phyloP scores from a whole-genome alignment of 2,329 filamentous ascomycete genomes.

The Fusarium lyarnte region DNA sequence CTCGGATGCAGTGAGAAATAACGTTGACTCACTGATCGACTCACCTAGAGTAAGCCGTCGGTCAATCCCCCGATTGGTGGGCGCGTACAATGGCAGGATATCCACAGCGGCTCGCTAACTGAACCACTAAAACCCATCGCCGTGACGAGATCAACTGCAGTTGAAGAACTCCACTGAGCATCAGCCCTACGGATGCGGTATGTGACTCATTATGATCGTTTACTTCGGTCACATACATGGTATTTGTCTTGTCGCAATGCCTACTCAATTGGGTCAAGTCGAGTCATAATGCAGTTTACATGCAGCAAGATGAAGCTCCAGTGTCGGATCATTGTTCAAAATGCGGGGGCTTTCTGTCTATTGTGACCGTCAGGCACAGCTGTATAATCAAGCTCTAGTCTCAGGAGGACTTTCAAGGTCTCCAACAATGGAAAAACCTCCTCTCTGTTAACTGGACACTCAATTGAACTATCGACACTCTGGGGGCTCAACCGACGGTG shows the following conservation, averaged over 20 bases:
- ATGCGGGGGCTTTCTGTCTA: too few relatives aligned
- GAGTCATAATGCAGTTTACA: background rate
- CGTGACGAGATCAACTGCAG: background rate
- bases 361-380: too few relatives aligned
- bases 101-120: background rate
- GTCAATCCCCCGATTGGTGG: background rate
- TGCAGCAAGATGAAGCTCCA: background rate
- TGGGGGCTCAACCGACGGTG: too few relatives aligned
- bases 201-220: background rate
- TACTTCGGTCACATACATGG: accelerated
- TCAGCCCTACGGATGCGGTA: background rate
- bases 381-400: too few relatives aligned
- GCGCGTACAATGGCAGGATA: too few relatives aligned
- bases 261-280: background rate
- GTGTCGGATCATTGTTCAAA: too few relatives aligned
- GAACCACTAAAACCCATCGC: background rate
- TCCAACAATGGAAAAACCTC: too few relatives aligned
- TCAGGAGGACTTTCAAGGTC: too few relatives aligned
- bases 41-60: background rate
- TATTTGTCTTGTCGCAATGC: background rate
- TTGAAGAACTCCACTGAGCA: accelerated
- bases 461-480: too few relatives aligned
- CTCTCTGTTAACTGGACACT: too few relatives aligned
- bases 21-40: background rate
- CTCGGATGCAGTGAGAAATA: background rate